Evolutionary conservation across 1,284 basidiomycete genomes (phyloP), one percentile per base, ranked within the genome.

Genomic region (Phlebopus sp.): DNA sequence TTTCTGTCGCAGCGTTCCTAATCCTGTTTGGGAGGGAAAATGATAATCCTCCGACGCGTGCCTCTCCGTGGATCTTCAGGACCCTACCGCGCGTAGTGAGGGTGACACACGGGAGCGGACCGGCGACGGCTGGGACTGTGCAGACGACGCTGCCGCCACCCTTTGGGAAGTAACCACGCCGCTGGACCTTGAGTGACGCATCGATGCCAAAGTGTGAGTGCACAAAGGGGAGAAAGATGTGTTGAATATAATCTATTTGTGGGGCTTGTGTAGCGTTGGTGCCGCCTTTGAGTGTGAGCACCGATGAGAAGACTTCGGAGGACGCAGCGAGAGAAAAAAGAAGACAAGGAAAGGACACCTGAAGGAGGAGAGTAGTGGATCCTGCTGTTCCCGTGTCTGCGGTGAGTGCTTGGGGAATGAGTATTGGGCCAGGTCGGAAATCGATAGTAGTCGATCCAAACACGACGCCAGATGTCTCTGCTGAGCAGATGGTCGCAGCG

Each of bases 361-460:
- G 86, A 7, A 87, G 70, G 25, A 88, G 73, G 23, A 89, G 76
- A 11, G 80, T 79, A 9, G 76, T 82, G 14, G 86, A 82, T 14
- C 83, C 85, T 25, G 86, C 86, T 0, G 85, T 87, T 6, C 78
- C 71, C 0, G 82, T 69, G 56, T 88, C 83, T 7, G 82, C 84
- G 2, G 55, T 63, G 53, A 76, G 81, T 15, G 60, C 44, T n/a
- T 69, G 69, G 14, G 78, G 74, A 19, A 75, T 59, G 10, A 64
- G 60, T 23, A 79, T 69, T 3, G 51, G 51, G 3, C 73, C 71
- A 2, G 86, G 84, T 29, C 52, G 50, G 58, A 86, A 86, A 11
- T 73, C 65, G 15, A 89, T 66, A 11, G 64, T 55, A 0, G 58
- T 64, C 0, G 85, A 87, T 11, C 71, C 75, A 36, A 74, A 72